Percentiles rank a stretch among this genome's conserved stretches.
These are phyloP conservation scores for Fraxinus latifolia DNA, from an alignment of 305 asterid genomes.

Conservation along the genomic window DNA sequence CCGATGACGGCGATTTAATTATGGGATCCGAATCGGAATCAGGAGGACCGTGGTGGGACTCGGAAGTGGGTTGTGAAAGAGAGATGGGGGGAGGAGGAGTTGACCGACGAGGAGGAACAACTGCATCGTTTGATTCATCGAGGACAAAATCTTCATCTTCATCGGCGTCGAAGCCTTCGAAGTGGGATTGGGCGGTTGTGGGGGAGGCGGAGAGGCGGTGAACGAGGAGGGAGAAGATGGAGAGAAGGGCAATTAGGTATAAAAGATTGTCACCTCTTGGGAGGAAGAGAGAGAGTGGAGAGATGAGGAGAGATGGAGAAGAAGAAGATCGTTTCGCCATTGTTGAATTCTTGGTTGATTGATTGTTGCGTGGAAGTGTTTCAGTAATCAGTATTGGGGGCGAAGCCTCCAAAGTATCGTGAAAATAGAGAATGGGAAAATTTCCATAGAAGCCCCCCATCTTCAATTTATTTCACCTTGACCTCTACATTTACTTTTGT, in stretches of 20 bases:
- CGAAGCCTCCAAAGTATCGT: neutral
- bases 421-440: neutral
- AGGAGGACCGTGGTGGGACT: constrained; percentile 62
- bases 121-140: constrained; percentile 46
- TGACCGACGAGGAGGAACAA: constrained; percentile 40
- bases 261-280: constrained; percentile 65
- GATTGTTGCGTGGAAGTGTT: neutral
- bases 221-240: constrained; percentile 63
- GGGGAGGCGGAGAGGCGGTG: constrained; percentile 51
- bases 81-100: constrained; percentile 64
- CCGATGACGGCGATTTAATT: constrained; percentile 40
- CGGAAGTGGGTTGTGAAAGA: constrained; percentile 48
- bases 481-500: neutral
- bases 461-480: neutral
- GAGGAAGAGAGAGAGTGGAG: constrained; percentile 55
- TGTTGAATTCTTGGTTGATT: constrained; percentile 18
- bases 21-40: constrained; percentile 33
- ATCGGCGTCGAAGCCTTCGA: constrained; percentile 98
- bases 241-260: constrained; percentile 53
- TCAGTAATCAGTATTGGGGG: neutral
- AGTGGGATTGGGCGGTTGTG: constrained; percentile 52
- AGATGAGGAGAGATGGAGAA: constrained; percentile 35
- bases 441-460: neutral
- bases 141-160: constrained; percentile 54
- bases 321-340: constrained; percentile 52